phyloP scores from a whole-genome alignment of 176 grass and related monocot species.

The Carex pumila region DNA sequence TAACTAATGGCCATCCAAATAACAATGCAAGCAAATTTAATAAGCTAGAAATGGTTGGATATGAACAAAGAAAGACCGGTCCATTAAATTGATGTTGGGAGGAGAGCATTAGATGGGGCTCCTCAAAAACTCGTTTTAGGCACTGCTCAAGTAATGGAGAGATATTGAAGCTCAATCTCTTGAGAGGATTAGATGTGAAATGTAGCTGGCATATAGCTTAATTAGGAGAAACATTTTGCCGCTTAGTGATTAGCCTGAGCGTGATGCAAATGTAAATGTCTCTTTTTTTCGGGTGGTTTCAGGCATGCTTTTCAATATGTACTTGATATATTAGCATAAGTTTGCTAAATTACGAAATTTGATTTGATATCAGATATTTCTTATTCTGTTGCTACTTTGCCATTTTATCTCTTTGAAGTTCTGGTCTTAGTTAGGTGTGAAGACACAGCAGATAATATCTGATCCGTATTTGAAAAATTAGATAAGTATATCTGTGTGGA shows the following conservation, averaged over 20 bases:
- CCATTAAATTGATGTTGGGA: neutral
- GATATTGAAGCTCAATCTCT: neutral
- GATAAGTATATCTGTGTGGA: no score
- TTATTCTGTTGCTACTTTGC: neutral
- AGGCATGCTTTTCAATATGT: neutral
- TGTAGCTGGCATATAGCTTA: neutral
- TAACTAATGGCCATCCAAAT: slow-evolving; percentile 5
- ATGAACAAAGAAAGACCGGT: neutral
- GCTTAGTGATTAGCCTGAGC: neutral
- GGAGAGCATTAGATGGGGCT: slow-evolving; percentile 8
- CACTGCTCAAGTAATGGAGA: neutral
- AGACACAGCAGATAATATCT: no score
- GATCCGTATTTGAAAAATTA: no score
- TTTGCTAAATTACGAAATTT: neutral
- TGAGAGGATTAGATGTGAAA: neutral
- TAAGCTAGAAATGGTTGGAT: neutral
- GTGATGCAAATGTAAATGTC: neutral
- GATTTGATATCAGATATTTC: neutral
- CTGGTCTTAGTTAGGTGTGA: neutral
- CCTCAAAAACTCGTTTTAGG: neutral
- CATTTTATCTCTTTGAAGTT: neutral
- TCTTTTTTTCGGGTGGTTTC: neutral
- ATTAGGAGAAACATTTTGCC: neutral
- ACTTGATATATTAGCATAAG: neutral
- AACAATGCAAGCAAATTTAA: neutral